Conservation (phyloP, 2,329 filamentous ascomycete species). For the Epichloe uncinata region DNA sequence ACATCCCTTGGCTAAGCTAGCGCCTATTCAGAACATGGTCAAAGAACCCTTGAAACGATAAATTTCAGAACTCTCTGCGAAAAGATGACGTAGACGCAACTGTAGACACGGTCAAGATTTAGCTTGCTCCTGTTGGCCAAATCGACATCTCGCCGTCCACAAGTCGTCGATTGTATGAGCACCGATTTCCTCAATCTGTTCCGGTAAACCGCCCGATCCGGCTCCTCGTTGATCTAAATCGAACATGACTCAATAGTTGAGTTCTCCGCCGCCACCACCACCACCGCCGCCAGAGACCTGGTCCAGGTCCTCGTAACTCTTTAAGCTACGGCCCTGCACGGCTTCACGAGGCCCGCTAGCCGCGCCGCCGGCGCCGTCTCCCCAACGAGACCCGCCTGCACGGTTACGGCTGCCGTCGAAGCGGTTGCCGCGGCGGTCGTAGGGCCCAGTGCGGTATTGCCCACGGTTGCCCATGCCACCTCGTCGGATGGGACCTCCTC, state of each 20-base stretch:
- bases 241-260: slow-evolving; percentile 57
- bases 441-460: slow-evolving; percentile 55
- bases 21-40: not conserved
- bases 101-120: not conserved
- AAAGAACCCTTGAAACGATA: not conserved
- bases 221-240: not conserved
- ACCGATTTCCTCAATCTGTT: not conserved
- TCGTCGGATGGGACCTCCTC: slow-evolving; percentile 56
- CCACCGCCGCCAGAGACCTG: slow-evolving; percentile 62
- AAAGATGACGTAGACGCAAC: not conserved
- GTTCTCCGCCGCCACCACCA: slow-evolving; percentile 65
- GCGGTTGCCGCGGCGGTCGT: slow-evolving; percentile 52
- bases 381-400: slow-evolving; percentile 47
- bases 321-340: slow-evolving; percentile 80
- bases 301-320: slow-evolving; percentile 96
- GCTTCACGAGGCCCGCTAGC: slow-evolving; percentile 80
- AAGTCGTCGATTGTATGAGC: not conserved
- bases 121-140: not conserved
- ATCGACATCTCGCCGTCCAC: not conserved
- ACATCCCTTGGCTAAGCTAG: not conserved
- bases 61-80: not conserved
- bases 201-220: too few relatives aligned
- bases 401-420: slow-evolving; percentile 40
- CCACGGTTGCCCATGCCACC: slow-evolving; percentile 41
- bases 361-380: slow-evolving; percentile 62